phyloP scores from a whole-genome alignment of 805 yeast genomes.

The Metschnikowia baotianmanensis region DNA sequence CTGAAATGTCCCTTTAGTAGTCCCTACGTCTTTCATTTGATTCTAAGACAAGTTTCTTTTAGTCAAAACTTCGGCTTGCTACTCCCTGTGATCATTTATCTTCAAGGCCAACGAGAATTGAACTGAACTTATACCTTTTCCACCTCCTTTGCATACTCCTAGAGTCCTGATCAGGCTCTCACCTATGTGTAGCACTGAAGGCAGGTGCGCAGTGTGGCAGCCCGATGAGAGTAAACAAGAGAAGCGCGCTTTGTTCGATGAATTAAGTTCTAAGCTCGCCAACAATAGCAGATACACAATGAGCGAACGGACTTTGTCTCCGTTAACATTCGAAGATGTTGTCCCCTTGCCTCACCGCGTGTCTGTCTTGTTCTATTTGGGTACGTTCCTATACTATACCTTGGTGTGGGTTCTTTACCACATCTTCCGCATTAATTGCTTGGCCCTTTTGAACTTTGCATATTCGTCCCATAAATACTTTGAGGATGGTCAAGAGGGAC shows the following conservation, averaged over 20 bases:
- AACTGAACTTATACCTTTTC: too few species aligned
- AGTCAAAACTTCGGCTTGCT: too few species aligned
- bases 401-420: slow-evolving; percentile 40
- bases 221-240: too few species aligned
- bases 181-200: too few species aligned
- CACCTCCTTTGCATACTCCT: too few species aligned
- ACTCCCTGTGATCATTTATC: too few species aligned
- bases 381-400: slow-evolving; percentile 53
- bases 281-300: neutral
- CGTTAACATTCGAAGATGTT: slow-evolving; percentile 24
- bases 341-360: slow-evolving; percentile 46
- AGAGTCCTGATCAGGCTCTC: too few species aligned
- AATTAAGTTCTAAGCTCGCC: neutral
- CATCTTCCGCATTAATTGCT: slow-evolving; percentile 43
- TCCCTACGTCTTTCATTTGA: too few species aligned
- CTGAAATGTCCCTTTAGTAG: too few species aligned
- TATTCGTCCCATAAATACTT: slow-evolving; percentile 38
- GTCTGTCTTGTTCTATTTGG: slow-evolving; percentile 46
- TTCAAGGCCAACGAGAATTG: too few species aligned
- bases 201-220: too few species aligned
- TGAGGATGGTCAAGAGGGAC: slow-evolving; percentile 21
- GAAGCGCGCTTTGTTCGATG: slow-evolving; percentile 1
- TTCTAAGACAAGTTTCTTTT: too few species aligned
- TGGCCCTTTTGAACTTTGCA: slow-evolving; percentile 41
- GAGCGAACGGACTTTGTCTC: slow-evolving; percentile 3